phyloP scores from a whole-genome alignment of 2,329 filamentous ascomycete genomes.

The Aureobasidium sp. region DNA sequence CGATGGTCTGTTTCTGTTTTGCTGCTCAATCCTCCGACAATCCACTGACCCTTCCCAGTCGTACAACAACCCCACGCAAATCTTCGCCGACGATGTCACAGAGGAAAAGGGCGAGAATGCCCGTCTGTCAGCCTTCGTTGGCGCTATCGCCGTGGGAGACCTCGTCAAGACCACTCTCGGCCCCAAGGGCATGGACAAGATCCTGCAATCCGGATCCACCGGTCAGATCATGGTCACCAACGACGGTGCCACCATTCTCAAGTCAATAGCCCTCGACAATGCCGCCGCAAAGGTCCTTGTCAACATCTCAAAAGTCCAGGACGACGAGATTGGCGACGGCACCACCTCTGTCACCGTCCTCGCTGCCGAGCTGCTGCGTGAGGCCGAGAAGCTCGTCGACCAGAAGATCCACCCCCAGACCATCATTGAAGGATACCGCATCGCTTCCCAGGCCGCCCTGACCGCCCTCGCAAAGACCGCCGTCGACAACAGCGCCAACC shows the following conservation, averaged over 20 bases:
- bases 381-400: conserved; percentile 94
- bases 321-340: conserved; percentile 96
- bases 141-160: conserved; percentile 95
- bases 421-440: conserved; percentile 97
- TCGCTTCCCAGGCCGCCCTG: conserved; percentile 86
- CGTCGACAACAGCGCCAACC: conserved; percentile 81
- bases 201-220: conserved; percentile 89
- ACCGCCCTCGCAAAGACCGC: conserved; percentile 76
- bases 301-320: conserved; percentile 98
- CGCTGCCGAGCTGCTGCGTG: conserved; percentile 87
- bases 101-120: conserved; percentile 99
- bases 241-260: conserved; percentile 95
- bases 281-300: conserved; percentile 96
- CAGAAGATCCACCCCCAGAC: conserved; percentile 99
- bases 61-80: conserved; percentile 75
- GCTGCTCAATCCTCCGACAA: neutral
- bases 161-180: conserved; percentile 95
- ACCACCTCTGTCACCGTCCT: conserved; percentile 97
- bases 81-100: conserved; percentile 93
- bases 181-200: conserved; percentile 99
- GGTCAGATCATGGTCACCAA: conserved; percentile 98
- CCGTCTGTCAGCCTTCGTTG: conserved; percentile 94
- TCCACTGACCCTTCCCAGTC: conserved; percentile 23
- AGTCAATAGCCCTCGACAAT: conserved; percentile 97
- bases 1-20: conserved; percentile 15